A percentile compares a stretch with the other conserved stretches of the same genome.
These are phyloP conservation scores for Mycena epipterygia DNA, from an alignment of 768 basidiomycete genomes.

Conservation along the genomic window DNA sequence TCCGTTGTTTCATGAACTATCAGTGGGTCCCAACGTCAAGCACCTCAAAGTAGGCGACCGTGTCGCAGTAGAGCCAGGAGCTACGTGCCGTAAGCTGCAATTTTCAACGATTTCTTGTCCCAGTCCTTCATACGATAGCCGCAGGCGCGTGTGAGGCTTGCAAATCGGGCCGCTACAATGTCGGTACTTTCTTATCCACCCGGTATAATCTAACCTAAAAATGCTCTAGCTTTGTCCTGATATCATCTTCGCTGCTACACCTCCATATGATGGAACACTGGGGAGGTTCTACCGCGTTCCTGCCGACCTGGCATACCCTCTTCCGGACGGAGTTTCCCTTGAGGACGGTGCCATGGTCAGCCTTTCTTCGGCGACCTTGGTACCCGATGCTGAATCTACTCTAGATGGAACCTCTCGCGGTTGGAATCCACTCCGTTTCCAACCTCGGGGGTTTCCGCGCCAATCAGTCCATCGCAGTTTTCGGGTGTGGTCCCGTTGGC, in stretches of 20 bases:
- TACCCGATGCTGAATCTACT: conserved; percentile 1
- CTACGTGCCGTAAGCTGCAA: conserved; percentile 72
- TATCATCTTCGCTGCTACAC: conserved; percentile 92
- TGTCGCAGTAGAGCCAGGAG: conserved; percentile 94
- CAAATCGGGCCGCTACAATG: conserved; percentile 88
- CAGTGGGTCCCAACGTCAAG: conserved; percentile 84
- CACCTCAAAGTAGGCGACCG: conserved; percentile 85
- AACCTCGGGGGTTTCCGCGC: conserved; percentile 81
- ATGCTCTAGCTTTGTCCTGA: conserved; percentile 80
- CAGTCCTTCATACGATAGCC: not conserved
- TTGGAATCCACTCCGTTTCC: conserved; percentile 90
- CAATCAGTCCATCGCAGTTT: conserved; percentile 84
- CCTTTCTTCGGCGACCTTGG: not conserved
- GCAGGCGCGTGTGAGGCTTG: conserved; percentile 80
- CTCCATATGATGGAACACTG: conserved; percentile 75
- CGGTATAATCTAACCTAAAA: not conserved
- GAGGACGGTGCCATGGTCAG: conserved; percentile 96
- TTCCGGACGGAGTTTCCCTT: conserved; percentile 87
- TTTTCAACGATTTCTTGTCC: not conserved
- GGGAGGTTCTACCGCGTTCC: conserved; percentile 87
- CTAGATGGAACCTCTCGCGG: conserved; percentile 95
- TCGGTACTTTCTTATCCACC: conserved; percentile 45
- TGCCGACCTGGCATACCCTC: conserved; percentile 84
- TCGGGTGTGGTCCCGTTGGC: conserved; percentile 92
- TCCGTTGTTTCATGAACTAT: conserved; percentile 1